A percentile compares a stretch with the other conserved stretches of the same genome.
Evolutionary conservation across 495 filamentous ascomycete species (phyloP).

Genomic region (Talaromyces wortmannii): DNA sequence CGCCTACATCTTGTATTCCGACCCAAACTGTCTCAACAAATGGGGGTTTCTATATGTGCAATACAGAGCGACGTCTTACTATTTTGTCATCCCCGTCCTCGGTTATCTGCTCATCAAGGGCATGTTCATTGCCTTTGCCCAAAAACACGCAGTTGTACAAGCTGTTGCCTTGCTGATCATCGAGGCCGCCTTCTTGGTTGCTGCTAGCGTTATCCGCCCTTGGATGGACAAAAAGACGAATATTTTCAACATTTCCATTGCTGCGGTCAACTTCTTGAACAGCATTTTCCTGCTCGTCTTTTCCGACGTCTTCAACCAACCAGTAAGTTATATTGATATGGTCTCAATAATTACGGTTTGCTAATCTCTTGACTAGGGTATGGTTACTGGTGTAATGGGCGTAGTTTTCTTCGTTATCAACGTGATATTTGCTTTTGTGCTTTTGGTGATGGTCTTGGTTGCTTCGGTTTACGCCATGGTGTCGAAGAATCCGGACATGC

Average conservation of each 20-base stretch:
- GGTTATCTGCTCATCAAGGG: conserved; percentile 77
- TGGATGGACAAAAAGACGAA: conserved; percentile 99
- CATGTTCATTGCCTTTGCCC: conserved; percentile 85
- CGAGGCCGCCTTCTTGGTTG: conserved; percentile 75
- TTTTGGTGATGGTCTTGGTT: conserved; percentile 81
- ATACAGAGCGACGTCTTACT: conserved; percentile 94
- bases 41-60: conserved; percentile 99
- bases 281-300: conserved; percentile 80
- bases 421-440: conserved; percentile 76
- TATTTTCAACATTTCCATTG: conserved; percentile 91
- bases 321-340: conserved; percentile 39
- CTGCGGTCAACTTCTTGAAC: conserved; percentile 84
- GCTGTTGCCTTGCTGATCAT: conserved; percentile 81
- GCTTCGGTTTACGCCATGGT: conserved; percentile 76
- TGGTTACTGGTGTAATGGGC: conserved; percentile 90
- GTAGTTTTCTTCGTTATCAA: conserved; percentile 92
- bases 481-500: conserved; percentile 91
- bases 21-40: conserved; percentile 87
- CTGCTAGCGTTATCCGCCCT: conserved; percentile 71
- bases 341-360: neutral
- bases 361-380: conserved; percentile 20
- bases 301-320: conserved; percentile 77
- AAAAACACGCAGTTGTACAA: conserved; percentile 67
- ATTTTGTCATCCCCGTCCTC: conserved; percentile 84
- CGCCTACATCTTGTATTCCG: conserved; percentile 94